Evolutionary conservation across 164 flowering plant species (phyloP), one percentile per base, ranked within the genome.

Genomic region (Amborella trichopoda): DNA sequence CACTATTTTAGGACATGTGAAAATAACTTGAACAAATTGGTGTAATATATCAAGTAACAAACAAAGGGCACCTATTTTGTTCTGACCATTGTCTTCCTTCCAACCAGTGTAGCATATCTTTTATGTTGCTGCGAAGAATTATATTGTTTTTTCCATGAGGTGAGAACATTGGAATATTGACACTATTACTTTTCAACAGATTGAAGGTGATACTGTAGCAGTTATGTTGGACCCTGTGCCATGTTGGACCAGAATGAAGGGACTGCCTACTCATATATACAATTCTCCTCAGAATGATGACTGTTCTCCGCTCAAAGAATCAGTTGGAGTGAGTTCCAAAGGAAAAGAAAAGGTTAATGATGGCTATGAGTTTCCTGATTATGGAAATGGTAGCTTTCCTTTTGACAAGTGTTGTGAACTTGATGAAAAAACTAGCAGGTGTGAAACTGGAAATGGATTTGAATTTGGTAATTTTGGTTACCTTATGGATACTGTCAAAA

Each of bases 171-270:
- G 18, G n/a, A 28, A 22, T 54, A 25, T 44, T 50, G 40, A 22
- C 36, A 19, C 39, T n/a, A 28, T 17, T 20, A 17, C 44, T 32
- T 27, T 39, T 28, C 40, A 60, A 42, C 62, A 93, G 99, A 70
- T 88, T 16, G 99, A 87, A 57, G 96, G 99, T 26, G 99, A 93
- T 55, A 43, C 68, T 50, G 95, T 93, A 37, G 94, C 76, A 20
- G 41, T 87, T 47, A 63, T 58, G 63, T 54, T 93, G 59, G 94
- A 93, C 65, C 81, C 78, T 27, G 62, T 75, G 40, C 50, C 74
- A 37, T 48, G 54, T 17, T 93, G 99, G 96, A 62, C 81, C 36
- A 69, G 61, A 69, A 65, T 93, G 72, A 93, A 81, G 68, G 96
- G 93, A 20, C 68, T 74, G 14, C 53, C 49, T 46, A 73, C 63